Evolutionary conservation across 2,329 filamentous ascomycete genomes (phyloP), one percentile per base, ranked within the genome.

Genomic region (Ceratocystis diversiconidia): DNA sequence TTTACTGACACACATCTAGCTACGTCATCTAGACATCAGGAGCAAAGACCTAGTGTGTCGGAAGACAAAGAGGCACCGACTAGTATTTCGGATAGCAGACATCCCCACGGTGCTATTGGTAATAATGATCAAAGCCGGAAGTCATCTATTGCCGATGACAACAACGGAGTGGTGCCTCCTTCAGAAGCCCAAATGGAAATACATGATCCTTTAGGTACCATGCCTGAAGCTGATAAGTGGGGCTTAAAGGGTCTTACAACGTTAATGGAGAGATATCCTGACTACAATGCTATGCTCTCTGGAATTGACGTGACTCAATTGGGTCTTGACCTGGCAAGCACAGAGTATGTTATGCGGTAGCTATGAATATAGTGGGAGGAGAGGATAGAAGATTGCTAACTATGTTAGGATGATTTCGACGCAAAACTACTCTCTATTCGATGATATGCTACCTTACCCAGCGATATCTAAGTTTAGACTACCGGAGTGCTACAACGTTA

Each of bases 401-500:
- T 36, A 48, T 43, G 8, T 4, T 69, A 85, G 82, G 12, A 74
- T 77, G 32, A 77, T 87, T 48, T 84, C 83, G 2, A 80, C 78
- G 4, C 83, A 86, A 70, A 77, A 81, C 30, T 86, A 82, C 72
- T 85, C 83, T 0, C 73, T 85, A 25, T 85, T 83, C 71, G 83
- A 85, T 69, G 82, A 85, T 64, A 71, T 75, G n/a, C 79, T 82
- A 32, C 81, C 84, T 12, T 77, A 82, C 68, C 82, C 83, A 46
- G 77, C 80, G 2, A 76, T 85, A 41, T 79, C 80, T 25, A 81
- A 80, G 65, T 84, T 81, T 68, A 78, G 78, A 12, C 74, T 87
- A 36, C 85, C 85, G 0, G 85, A 87, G 59, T 87, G 85, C 73
- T 87, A 87, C 71, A 81, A 79, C 64, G 85, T 87, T 43, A 84